Conservation (phyloP, 495 filamentous ascomycete genomes). For the Aspergillus indologenus region DNA sequence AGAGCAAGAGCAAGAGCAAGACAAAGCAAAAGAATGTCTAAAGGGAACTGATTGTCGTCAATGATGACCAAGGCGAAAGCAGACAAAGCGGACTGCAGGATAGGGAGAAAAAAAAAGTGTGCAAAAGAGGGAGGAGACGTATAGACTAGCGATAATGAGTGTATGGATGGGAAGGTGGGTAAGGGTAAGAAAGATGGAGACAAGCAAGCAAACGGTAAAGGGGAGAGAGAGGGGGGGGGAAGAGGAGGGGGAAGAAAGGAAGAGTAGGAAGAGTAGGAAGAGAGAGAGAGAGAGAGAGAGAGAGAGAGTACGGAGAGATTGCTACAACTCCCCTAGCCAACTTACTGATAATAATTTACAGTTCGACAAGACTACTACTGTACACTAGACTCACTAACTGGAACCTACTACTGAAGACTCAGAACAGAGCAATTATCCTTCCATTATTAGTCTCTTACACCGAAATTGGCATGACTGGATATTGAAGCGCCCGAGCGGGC, state of each 20-base stretch:
- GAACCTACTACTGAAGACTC: no score
- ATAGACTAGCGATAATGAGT: constrained; percentile 1
- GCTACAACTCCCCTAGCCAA: no score
- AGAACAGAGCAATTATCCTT: no score
- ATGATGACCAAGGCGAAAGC: not conserved
- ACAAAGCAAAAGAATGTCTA: not conserved
- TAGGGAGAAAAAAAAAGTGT: not conserved
- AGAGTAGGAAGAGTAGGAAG: no score
- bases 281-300: not conserved
- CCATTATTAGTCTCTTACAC: no score
- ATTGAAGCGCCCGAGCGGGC: not conserved
- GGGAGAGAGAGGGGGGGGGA: no score
- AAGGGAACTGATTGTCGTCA: not conserved
- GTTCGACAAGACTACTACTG: no score
- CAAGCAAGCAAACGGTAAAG: constrained; percentile 6
- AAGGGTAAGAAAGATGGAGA: constrained; percentile 6
- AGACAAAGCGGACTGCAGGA: not conserved
- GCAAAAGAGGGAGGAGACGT: not conserved
- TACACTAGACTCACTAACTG: no score
- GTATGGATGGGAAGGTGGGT: constrained; percentile 1
- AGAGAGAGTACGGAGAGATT: not conserved
- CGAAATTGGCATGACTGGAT: not conserved
- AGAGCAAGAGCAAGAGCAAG: not conserved
- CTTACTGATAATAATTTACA: not conserved
- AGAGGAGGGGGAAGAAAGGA: not conserved